Evolutionary conservation across 2,329 filamentous ascomycete species (phyloP), one percentile per base, ranked within the genome.

Genomic region (Ceratocystiopsis brevicomis): DNA sequence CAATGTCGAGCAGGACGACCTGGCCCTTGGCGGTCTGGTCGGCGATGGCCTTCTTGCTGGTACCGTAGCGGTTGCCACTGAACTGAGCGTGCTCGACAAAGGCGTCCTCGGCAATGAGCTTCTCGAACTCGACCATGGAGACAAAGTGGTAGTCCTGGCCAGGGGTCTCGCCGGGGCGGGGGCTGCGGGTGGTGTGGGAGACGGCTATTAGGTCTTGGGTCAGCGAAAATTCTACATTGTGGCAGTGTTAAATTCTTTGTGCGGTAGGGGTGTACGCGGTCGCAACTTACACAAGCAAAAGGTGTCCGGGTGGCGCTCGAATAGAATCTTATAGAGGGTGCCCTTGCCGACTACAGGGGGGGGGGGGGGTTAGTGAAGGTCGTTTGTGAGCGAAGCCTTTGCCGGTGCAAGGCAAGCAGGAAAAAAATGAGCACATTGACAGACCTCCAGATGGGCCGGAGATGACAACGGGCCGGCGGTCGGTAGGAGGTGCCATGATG

Each of bases 41-140:
- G 25, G 47, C 50, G 16, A 50, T 44, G 36, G 84, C 84, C 60
- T 71, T 68, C 55, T 84, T 77, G 57, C 76, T 83, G 6, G 86
- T 94, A 45, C 87, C 87, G 62, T 95, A 95, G 55, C 75, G 66
- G 63, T 95, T 94, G 44, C 76, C 78, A 37, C 85, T 78, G 59
- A 94, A 95, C 58, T 80, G 66, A 44, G 87, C 87, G 64, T 81
- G 63, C 44, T 95, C 87, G 48, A 94, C 78, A 60, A 95, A 94
- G 12, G 77, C 81, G 44, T 73, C 68, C 46, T 73, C 59, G n/a
- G 60, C 66, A 44, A 85, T 74, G 47, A 90, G 68, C 38, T 68
- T 64, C 54, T 76, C 63, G 56, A 93, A 93, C 3, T 68, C 67
- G 11, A 73, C 69, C 58, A 69, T 72, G 17, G 67, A 70, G 15